Conservation (phyloP, 805 yeast genomes). For the Metschnikowia gruessii region DNA sequence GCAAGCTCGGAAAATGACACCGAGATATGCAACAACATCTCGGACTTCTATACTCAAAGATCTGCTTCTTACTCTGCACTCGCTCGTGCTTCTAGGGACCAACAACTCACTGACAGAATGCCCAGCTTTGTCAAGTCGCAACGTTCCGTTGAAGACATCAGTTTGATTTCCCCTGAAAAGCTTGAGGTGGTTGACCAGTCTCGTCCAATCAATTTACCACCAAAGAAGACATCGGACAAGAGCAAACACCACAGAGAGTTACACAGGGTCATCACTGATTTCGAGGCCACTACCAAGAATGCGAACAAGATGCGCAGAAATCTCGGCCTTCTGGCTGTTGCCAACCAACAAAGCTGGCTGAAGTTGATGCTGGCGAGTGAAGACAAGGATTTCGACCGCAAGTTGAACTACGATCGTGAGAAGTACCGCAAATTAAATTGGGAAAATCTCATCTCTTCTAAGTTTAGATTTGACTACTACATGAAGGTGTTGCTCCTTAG, state of each 20-base stretch:
- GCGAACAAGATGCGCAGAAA: slow-evolving; percentile 22
- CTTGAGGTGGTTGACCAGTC: slow-evolving; percentile 53
- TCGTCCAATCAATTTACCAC: slow-evolving; percentile 72
- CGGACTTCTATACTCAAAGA: slow-evolving; percentile 36
- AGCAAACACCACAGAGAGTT: slow-evolving; percentile 57
- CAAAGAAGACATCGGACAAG: slow-evolving; percentile 53
- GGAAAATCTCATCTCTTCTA: slow-evolving; percentile 34
- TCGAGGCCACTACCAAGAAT: slow-evolving; percentile 31
- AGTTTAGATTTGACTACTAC: slow-evolving; percentile 29
- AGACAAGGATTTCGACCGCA: slow-evolving; percentile 25
- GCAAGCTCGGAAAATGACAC: slow-evolving; percentile 26
- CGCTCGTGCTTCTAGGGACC: slow-evolving; percentile 33
- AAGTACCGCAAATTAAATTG: slow-evolving; percentile 34
- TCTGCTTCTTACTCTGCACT: slow-evolving; percentile 33
- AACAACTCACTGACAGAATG: slow-evolving; percentile 33
- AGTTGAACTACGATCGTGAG: slow-evolving; percentile 28
- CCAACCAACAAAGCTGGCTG: slow-evolving; percentile 30
- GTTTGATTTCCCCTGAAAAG: slow-evolving; percentile 59
- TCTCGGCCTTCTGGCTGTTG: slow-evolving; percentile 18
- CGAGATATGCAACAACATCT: slow-evolving; percentile 36
- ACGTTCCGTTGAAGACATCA: slow-evolving; percentile 25
- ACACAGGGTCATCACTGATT: slow-evolving; percentile 41
- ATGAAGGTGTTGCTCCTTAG: slow-evolving; percentile 24
- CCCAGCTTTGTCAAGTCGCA: slow-evolving; percentile 41
- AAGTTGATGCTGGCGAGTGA: slow-evolving; percentile 21